phyloP scores from a whole-genome alignment of 164 flowering plant species.

The Nymphaea thermarum region DNA sequence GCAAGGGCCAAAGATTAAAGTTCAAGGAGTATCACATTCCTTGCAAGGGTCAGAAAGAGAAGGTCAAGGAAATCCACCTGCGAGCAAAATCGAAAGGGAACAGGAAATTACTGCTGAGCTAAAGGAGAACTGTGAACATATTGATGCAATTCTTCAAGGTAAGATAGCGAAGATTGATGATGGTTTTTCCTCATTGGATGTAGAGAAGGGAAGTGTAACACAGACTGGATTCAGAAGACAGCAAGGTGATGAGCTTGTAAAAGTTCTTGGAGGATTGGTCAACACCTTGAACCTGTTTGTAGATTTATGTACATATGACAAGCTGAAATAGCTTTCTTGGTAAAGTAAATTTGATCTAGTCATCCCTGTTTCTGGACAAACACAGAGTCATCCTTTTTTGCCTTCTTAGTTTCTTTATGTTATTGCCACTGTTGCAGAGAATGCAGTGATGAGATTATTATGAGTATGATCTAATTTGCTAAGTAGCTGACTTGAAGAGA shows the following conservation, averaged over 20 bases:
- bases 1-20: background rate
- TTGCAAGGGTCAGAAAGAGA: background rate
- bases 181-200: background rate
- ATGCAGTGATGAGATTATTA: too few relatives aligned
- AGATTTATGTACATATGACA: background rate
- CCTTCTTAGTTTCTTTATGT: too few relatives aligned
- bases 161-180: slow-evolving; percentile 10
- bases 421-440: too few relatives aligned
- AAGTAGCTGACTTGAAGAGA: too few relatives aligned
- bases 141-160: slow-evolving; percentile 28
- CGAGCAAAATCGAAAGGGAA: slow-evolving; percentile 6
- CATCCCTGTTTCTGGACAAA: too few relatives aligned
- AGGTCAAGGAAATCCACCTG: background rate
- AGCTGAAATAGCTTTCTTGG: background rate
- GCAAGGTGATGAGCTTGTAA: slow-evolving; percentile 47
- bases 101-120: slow-evolving; percentile 17
- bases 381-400: too few relatives aligned
- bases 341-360: too few relatives aligned
- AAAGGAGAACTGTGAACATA: slow-evolving; percentile 18
- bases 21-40: background rate
- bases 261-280: slow-evolving; percentile 29
- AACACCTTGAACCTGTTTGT: slow-evolving; percentile 25
- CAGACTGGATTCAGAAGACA: slow-evolving; percentile 18
- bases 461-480: too few relatives aligned
- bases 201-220: background rate